These are phyloP conservation scores for Rhodotorula paludigena DNA, from an alignment of 768 basidiomycete species.

Conservation along the genomic window DNA sequence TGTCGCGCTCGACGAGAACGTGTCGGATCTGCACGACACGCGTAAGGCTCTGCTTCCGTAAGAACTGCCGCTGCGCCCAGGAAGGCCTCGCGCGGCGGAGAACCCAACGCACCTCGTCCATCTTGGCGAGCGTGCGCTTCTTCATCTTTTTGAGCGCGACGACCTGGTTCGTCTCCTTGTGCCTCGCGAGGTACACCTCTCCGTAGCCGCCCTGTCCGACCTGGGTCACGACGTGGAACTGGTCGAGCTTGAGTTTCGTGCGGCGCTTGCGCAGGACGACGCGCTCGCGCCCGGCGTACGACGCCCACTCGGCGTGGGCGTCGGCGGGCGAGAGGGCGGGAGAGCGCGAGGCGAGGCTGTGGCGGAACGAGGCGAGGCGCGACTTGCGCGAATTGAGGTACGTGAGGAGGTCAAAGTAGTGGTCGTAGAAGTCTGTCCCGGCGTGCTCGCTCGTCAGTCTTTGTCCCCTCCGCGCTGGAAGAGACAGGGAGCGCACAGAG, in stretches of 20 bases:
- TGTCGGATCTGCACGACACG: slow-evolving; percentile 70
- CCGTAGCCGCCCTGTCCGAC: slow-evolving; percentile 99
- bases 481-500: slow-evolving; percentile 59
- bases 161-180: slow-evolving; percentile 90
- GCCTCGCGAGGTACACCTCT: slow-evolving; percentile 90
- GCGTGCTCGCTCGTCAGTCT: neutral
- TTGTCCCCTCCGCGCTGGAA: neutral
- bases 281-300: slow-evolving; percentile 88
- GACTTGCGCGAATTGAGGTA: slow-evolving; percentile 83
- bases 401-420: slow-evolving; percentile 91
- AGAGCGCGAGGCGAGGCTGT: slow-evolving; percentile 66
- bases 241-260: slow-evolving; percentile 84
- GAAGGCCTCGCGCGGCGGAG: too few species aligned
- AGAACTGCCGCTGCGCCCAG: too few species aligned
- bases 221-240: slow-evolving; percentile 97
- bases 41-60: fast-evolving
- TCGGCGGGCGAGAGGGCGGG: slow-evolving; percentile 44
- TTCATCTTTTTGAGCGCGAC: slow-evolving; percentile 97
- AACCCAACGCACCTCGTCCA: slow-evolving; percentile 92
- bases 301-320: slow-evolving; percentile 70
- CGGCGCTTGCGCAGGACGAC: slow-evolving; percentile 86
- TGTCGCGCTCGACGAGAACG: slow-evolving; percentile 94
- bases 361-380: slow-evolving; percentile 73
- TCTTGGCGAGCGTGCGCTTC: slow-evolving; percentile 89
- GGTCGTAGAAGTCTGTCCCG: slow-evolving; percentile 93